Conservation (phyloP, 768 basidiomycete species). For the Xerocomellus dryophilus region DNA sequence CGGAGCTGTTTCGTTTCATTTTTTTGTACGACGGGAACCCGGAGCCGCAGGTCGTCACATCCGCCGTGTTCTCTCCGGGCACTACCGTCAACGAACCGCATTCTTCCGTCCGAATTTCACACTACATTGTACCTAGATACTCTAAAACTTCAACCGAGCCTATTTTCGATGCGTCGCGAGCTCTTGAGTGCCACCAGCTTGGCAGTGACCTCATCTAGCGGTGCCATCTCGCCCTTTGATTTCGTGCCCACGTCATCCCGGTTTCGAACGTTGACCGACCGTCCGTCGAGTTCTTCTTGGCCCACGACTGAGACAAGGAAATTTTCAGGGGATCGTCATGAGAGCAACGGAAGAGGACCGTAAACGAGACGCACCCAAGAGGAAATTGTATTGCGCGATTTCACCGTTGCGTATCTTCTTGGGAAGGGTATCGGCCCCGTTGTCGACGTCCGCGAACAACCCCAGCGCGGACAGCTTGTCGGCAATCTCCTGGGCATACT, state of each 20-base stretch:
- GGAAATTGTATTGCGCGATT: conserved; percentile 97
- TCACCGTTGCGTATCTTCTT: conserved; percentile 99
- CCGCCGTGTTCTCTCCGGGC: not conserved
- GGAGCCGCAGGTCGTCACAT: too few species aligned
- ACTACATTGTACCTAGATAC: conserved; percentile 7
- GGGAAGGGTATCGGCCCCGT: conserved; percentile 84
- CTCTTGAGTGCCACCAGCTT: conserved; percentile 74
- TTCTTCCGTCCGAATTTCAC: not conserved
- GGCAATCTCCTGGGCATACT: conserved; percentile 82
- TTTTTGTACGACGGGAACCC: not conserved
- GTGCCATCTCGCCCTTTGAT: conserved; percentile 68
- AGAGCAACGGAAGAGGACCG: not conserved
- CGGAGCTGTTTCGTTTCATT: not conserved
- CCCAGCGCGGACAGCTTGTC: conserved; percentile 64
- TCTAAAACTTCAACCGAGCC: conserved; percentile 35
- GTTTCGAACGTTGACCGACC: conserved; percentile 93
- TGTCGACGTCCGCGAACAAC: conserved; percentile 89
- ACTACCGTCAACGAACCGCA: not conserved
- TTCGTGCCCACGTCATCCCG: conserved; percentile 91
- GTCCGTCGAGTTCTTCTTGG: conserved; percentile 81
- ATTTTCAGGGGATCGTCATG: not conserved
- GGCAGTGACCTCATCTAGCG: conserved; percentile 65
- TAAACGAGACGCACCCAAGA: conserved; percentile 65
- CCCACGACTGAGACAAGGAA: conserved; percentile 70
- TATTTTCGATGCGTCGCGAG: conserved; percentile 50